A percentile compares a stretch with the other conserved stretches of the same genome.
Evolutionary conservation across 2,329 filamentous ascomycete species (phyloP).

Genomic region (Cytospora schulzeri): DNA sequence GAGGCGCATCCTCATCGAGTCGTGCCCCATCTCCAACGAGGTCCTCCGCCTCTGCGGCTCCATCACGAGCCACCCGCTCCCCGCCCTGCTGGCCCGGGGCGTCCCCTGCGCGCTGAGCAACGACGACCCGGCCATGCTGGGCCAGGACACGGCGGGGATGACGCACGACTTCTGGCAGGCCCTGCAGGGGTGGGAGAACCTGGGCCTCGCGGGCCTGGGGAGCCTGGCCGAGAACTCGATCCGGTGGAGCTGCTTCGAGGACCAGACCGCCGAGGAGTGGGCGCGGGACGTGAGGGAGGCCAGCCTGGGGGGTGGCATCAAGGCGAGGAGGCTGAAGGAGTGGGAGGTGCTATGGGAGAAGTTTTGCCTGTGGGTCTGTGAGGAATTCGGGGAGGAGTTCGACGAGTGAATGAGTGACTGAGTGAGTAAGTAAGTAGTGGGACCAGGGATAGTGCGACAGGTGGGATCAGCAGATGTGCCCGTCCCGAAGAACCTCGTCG

Average conservation of each 20-base stretch:
- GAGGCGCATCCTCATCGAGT: constrained; percentile 84
- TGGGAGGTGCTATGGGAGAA: constrained; percentile 85
- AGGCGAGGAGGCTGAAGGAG: constrained; percentile 72
- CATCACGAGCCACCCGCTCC: constrained; percentile 77
- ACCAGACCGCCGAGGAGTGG: constrained; percentile 73
- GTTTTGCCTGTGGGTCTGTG: constrained; percentile 88
- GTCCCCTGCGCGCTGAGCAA: constrained; percentile 85
- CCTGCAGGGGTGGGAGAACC: constrained; percentile 86
- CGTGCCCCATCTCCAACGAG: constrained; percentile 89
- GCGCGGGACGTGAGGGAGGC: constrained; percentile 71
- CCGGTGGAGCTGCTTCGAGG: constrained; percentile 86
- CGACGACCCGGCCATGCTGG: constrained; percentile 87
- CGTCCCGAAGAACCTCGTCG: background rate
- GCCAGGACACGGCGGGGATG: constrained; percentile 79
- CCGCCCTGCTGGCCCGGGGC: constrained; percentile 80
- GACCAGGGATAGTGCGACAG: background rate
- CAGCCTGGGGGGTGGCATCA: constrained; percentile 68
- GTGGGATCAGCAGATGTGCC: background rate
- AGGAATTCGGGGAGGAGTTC: constrained; percentile 72
- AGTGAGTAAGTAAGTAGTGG: background rate
- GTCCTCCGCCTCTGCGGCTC: constrained; percentile 77
- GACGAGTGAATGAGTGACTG: constrained; percentile 37
- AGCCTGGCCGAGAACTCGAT: constrained; percentile 91
- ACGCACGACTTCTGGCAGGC: constrained; percentile 95
- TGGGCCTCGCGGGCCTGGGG: constrained; percentile 83